Percentiles rank a stretch among this genome's conserved stretches.
Evolutionary conservation across 179 eudicot genomes (phyloP).

Genomic region (Sideroxylon spinosum): DNA sequence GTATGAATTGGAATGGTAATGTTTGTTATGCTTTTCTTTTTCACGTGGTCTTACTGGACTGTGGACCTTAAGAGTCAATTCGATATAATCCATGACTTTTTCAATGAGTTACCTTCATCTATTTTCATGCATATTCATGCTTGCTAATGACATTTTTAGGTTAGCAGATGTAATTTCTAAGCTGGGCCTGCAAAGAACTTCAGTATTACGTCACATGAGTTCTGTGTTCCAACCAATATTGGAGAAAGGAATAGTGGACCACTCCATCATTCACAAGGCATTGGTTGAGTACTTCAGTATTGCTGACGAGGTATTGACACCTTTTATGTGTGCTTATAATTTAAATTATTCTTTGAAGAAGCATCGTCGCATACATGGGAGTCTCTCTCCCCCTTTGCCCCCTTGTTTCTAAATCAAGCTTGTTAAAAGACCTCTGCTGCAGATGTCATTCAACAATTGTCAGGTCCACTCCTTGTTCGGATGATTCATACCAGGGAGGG

Average conservation of each 20-base stretch:
- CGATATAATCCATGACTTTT: neutral
- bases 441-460: constrained; percentile 68
- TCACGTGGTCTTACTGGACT: neutral
- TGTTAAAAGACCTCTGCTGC: constrained; percentile 66
- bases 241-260: constrained; percentile 96
- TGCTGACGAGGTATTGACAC: constrained; percentile 66
- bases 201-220: constrained; percentile 76
- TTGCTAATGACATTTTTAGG: constrained; percentile 37
- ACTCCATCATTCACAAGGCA: constrained; percentile 81
- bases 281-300: constrained; percentile 74
- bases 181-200: constrained; percentile 61
- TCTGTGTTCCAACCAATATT: constrained; percentile 68
- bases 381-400: neutral
- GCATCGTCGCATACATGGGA: neutral
- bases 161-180: constrained; percentile 72
- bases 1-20: neutral
- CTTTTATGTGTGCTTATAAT: neutral
- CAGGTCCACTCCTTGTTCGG: constrained; percentile 74
- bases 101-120: neutral
- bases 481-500: constrained; percentile 89
- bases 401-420: constrained; percentile 27
- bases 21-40: neutral
- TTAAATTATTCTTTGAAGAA: neutral
- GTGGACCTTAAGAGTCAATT: neutral
- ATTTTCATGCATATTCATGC: neutral